Evolutionary conservation across 2,329 filamentous ascomycete species (phyloP), one percentile per base, ranked within the genome.

Genomic region (Monilinia laxa): DNA sequence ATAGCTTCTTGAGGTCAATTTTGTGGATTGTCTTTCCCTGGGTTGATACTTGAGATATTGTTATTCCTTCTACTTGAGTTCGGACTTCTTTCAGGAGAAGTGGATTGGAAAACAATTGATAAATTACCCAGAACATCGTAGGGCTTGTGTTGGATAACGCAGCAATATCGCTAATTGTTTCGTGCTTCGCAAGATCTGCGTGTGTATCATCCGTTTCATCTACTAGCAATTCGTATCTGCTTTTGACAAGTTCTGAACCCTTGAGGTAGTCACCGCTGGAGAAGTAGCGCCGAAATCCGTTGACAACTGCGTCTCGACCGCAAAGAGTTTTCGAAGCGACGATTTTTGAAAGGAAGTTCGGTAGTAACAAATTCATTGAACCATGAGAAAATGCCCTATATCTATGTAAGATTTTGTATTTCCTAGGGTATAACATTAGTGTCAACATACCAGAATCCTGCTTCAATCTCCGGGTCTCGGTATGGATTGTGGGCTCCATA

Each of bases 361-460:
- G 47, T 11, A 65, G 20, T 16, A 65, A n/a, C 23, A 65, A 31
- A 14, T n/a, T 65, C 18, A 65, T 40, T 38, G 56, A 42, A 12
- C 28, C 45, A 11, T 65, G 45, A 6, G 63, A 49, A 42, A 65
- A 65, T 7, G 54, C 18, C 63, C 54, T 65, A 23, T n/a, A n/a
- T 28, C 14, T 42, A n/a, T 42, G n/a, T 47, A 20, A 59, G n/a
- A 40, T 3, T 14, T 45, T 1, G 9, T 31, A 1, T 6, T 14
- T 2, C 16, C 23, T 4, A 23, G 10, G 18, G 16, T 5, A 9
- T 14, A 14, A 11, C 31, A 23, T 16, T 42, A n/a, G 4, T n/a
- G 7, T 18, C 9, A 20, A 60, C 63, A 31, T 45, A 65, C 63
- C 62, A 65, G 42, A 65, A 65, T 42, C 63, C 63, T 31, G n/a